Evolutionary conservation across 2,329 filamentous ascomycete species (phyloP), one percentile per base, ranked within the genome.

Genomic region (Alternaria sp.): DNA sequence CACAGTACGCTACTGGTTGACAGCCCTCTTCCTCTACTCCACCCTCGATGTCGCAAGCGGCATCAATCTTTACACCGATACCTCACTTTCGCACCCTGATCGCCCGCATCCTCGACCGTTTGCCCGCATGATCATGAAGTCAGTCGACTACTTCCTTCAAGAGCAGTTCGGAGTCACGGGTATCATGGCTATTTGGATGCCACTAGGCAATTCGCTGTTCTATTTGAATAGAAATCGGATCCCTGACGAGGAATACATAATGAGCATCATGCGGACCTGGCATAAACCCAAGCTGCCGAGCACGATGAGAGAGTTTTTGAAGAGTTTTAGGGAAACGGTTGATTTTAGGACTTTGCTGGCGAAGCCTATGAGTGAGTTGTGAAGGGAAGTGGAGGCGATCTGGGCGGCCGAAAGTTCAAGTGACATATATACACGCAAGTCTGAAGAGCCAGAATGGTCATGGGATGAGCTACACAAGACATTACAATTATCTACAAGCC

Each of bases 1-100:
- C 13, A 69, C 73, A 0, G 21, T 71, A 17, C 57, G 66, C 9
- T 77, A 77, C 62, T 78, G 74, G 73, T 59, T 71, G 1, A 67
- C 57, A 7, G 64, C 63, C 23, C 66, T 75, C 6, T 43, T 73
- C 4, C 52, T 76, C 1, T 77, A 75, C 58, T 63, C 66, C 17
- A 45, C 52, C 6, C 67, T 75, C 12, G 71, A 72, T 40, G 62
- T 59, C 9, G 65, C 59, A 7, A 58, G 57, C 7, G 62, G 62
- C 21, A 68, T 66, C 32, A 15, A 59, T 28, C 57, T 63, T 1
- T 23, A 47, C 0, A 55, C 61, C 17, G 60, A 74, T 6, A 50
- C 9, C 11, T 28, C 46, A 6, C 32, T 59, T 19, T 49, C 61
- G 2, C 70, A 68, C 19, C 63, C 65, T 2, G 40, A 67, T 12